phyloP scores from a whole-genome alignment of 805 yeast species.

The Yarrowia sp. region DNA sequence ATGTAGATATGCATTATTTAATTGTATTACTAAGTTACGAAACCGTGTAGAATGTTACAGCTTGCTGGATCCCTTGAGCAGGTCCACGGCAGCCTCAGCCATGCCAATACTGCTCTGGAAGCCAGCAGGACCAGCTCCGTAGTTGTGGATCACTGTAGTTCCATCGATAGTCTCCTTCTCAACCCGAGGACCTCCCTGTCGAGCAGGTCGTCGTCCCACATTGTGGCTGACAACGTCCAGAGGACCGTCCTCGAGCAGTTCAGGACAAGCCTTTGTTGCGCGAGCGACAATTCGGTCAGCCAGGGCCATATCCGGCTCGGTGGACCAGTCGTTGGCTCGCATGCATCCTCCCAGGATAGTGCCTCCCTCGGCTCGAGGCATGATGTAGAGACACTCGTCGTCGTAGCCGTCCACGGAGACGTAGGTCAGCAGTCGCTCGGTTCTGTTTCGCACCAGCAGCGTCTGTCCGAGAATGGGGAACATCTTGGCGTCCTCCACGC shows the following conservation, averaged over 20 bases:
- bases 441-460: slow-evolving; percentile 16
- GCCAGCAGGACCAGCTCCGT: slow-evolving; percentile 78
- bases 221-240: slow-evolving; percentile 60
- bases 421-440: slow-evolving; percentile 8
- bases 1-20: slow-evolving; percentile 18
- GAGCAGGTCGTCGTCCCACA: slow-evolving; percentile 73
- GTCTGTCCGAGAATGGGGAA: slow-evolving; percentile 76
- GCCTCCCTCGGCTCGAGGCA: slow-evolving; percentile 27
- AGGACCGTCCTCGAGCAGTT: slow-evolving; percentile 39
- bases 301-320: slow-evolving; percentile 55
- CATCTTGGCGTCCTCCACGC: slow-evolving; percentile 59
- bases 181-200: slow-evolving; percentile 73
- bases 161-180: slow-evolving; percentile 49
- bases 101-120: slow-evolving; percentile 71
- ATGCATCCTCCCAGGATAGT: slow-evolving; percentile 68
- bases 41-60: background rate
- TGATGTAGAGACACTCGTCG: slow-evolving; percentile 20
- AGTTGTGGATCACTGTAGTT: slow-evolving; percentile 60
- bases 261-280: slow-evolving; percentile 49
- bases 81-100: slow-evolving; percentile 46
- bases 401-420: slow-evolving; percentile 10
- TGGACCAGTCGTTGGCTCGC: slow-evolving; percentile 62
- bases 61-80: slow-evolving; percentile 28
- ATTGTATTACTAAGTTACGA: no score
- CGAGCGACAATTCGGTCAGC: slow-evolving; percentile 61